Evolutionary conservation across 345 rosid species (phyloP).

Genomic region (Rhodomyrtus tomentosa): DNA sequence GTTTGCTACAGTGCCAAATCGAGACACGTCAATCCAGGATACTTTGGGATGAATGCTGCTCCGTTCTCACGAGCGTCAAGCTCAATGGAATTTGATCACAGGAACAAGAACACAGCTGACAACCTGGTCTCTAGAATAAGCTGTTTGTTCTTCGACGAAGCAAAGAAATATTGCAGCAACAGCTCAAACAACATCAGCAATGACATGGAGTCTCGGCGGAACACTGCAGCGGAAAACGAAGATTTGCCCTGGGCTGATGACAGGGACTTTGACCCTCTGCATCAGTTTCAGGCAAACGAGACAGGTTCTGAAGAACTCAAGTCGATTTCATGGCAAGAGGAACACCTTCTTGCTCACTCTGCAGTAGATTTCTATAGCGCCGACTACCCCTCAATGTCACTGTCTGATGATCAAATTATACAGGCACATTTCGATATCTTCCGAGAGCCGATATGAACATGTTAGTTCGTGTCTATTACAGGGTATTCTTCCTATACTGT

Average conservation of each 20-base stretch:
- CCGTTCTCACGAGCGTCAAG: slow-evolving; percentile 19
- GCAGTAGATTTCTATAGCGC: slow-evolving; percentile 22
- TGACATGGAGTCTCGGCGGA: slow-evolving; percentile 4
- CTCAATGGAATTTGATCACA: slow-evolving; percentile 21
- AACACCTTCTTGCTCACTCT: slow-evolving; percentile 13
- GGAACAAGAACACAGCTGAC: slow-evolving; percentile 22
- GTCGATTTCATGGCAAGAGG: slow-evolving; percentile 23
- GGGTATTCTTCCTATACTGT: background rate
- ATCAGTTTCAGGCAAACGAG: slow-evolving; percentile 12
- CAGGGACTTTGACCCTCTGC: background rate
- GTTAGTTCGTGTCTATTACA: background rate
- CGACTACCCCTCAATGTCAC: slow-evolving; percentile 33
- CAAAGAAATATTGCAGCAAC: slow-evolving; percentile 8
- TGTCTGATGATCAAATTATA: slow-evolving; percentile 21
- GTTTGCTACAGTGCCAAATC: background rate
- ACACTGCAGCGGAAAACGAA: slow-evolving; percentile 16
- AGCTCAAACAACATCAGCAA: background rate
- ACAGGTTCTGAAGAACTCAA: slow-evolving; percentile 26
- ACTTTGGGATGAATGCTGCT: background rate
- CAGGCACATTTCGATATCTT: slow-evolving; percentile 25
- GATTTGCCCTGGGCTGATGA: background rate
- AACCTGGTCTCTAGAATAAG: slow-evolving; percentile 36
- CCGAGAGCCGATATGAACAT: slow-evolving; percentile 21
- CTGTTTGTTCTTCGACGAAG: slow-evolving; percentile 19
- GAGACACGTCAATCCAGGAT: background rate